Evolutionary conservation across 495 filamentous ascomycete genomes (phyloP), one percentile per base, ranked within the genome.

Genomic region (Hyaloscypha finlandica): DNA sequence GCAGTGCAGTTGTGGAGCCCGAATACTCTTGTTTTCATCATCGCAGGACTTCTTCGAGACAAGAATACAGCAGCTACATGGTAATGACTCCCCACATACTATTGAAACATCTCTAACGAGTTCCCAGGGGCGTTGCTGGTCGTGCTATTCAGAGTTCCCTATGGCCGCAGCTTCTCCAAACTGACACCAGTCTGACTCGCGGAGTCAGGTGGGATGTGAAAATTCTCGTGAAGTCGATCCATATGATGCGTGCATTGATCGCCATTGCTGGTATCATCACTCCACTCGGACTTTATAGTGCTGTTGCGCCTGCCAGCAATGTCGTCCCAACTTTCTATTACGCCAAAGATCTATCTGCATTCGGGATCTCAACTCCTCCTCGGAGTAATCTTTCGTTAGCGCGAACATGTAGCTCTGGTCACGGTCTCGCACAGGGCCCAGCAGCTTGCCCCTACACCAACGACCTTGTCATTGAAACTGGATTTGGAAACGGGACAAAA

Each of bases 1-100:
- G n/a, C n/a, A n/a, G n/a, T n/a, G n/a, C n/a, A n/a, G n/a, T n/a
- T 68, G 25, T 68, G 51, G 66, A 37, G 22, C n/a, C 66, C 66
- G 2, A 64, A 32, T 68, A 35, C 58, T 1, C 19, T 68, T 9
- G 37, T 37, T 4, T 68, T 68, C 32, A 64, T 68, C 19, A 3
- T 68, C 9, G 35, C 60, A 4, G 22, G 61, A 25, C 63, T 68
- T 22, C 29, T 68, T 25, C 53, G 20, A 19, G 66, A 68, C 9
- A 64, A 29, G 31, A 61, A 68, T 12, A 68, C 60, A 42, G 66
- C 66, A 53, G 55, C 66, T 29, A 68, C 66, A 12, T 68, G 53
- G 66, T 68, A 64, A n/a, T 20, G 54, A 37, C 12, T 42, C 20
- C 29, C 1, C 20, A 59, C 31, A 33, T 56, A n/a, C n/a, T 53